Base-by-base conservation (phyloP, 2,329 filamentous ascomycete genomes). In the Escovopsis sp. region DNA sequence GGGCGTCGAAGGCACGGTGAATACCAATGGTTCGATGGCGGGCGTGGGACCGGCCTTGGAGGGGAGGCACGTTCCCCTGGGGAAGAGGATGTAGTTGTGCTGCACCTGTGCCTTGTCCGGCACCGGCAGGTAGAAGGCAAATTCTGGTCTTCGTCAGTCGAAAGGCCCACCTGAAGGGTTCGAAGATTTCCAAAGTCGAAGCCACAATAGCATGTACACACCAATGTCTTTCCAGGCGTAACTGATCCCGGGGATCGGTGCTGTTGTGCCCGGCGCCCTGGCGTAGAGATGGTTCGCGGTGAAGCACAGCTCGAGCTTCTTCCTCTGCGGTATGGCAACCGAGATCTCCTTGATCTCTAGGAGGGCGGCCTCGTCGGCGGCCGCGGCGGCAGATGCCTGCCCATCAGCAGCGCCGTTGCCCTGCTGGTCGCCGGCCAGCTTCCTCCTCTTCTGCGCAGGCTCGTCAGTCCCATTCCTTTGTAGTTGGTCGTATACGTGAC, bases 241-340 rank as follows among this genome's bases (percentile, higher is more conserved):
- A 12, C 70, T 66, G 39, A 75, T 71, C 38, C 69, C 70, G 15
- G 68, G 60, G 12, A 73, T 64, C 0, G 74, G 72, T 23, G 63
- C 61, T 2, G 66, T 67, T 2, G 72, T 70, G 36, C 68, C 68
- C 0, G 73, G 63, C 1, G 64, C 62, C 33, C 71, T 66, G 12
- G 75, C 75, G 48, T 79, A 80, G 32, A 81, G 52, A 48, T 74
- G 72, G 46, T 68, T 66, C 6, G 67, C 60, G 3, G 77, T 82
- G 47, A 82, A 72, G 57, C 73, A 77, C 8, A 82, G 57, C 48
- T 77, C 74, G 50, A 76, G 76, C 58, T 82, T 83, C 60, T 82
- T 83, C 48, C 79, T 67, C 60, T 78, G 75, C 0, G 79, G 79
- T 4, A 80, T 67, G 1, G 75, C 73, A n/a, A 82, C 66, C 0